Base-by-base conservation (phyloP, 2,329 filamentous ascomycete genomes). In the Sphaerostilbella broomeana region DNA sequence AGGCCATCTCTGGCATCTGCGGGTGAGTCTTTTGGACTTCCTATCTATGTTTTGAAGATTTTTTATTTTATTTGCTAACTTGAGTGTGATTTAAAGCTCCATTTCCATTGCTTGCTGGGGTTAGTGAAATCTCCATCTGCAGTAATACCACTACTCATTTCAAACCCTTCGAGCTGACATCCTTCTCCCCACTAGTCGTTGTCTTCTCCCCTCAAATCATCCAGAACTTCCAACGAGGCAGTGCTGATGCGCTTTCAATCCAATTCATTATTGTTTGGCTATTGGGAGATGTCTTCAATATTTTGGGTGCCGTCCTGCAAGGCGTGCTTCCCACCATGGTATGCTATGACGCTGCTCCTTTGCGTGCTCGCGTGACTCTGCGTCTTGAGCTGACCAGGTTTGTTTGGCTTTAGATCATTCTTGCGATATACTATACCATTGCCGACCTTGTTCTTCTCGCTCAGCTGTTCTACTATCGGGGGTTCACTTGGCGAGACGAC, bases 181-280 rank as follows among this genome's bases (percentile, higher is more conserved):
- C n/a, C n/a, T 15, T 28, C 33, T 29, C 8, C 20, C 29, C 7
- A 20, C 20, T 42, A 66, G 85, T 97, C 42, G 86, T 97, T 24
- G 92, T 98, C 42, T 98, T 95, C 67, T 92, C 87, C 1, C 92
- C 92, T 2, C 92, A 98, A 53, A 95, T 98, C 52, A 82, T 95
- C 52, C 87, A 95, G 57, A 95, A 95, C 59, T 95, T 95, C 66
- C 81, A 81, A 47, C 78, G 88, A 40, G 70, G 77, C 49, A 94
- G 84, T 27, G 86, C 88, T 42, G 87, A 95, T 58, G 90, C 88
- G 3, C 72, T 97, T 1, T 94, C 86, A 0, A 76, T 95, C 11
- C 82, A 90, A 40, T 98, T 97, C 67, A 80, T 97, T 56, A 81
- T 94, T 44, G 77, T 94, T 54, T 98, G 92, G 92, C 74, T 95